Conservation (phyloP, 2,329 filamentous ascomycete species). For the Xylaria arbuscula region DNA sequence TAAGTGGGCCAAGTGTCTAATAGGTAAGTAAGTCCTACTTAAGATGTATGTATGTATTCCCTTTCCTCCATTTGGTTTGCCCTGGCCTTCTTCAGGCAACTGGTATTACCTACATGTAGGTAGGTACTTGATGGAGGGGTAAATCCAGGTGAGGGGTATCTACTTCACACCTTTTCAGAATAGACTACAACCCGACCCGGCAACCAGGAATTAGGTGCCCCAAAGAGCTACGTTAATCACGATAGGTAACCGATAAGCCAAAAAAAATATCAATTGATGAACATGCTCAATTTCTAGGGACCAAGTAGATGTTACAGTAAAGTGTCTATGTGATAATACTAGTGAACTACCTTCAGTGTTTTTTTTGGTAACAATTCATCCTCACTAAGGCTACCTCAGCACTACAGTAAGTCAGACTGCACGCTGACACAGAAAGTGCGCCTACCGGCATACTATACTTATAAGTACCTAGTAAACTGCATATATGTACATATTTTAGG, state of each 20-base stretch:
- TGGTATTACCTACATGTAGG: too few relatives aligned
- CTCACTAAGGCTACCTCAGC: neutral
- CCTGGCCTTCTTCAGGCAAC: too few relatives aligned
- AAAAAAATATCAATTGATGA: neutral
- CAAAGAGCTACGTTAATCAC: neutral
- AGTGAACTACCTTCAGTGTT: neutral
- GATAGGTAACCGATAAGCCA: neutral
- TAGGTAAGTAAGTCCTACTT: too few relatives aligned
- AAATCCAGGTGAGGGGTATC: conserved; percentile 28
- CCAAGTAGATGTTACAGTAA: neutral
- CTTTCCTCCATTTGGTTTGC: too few relatives aligned
- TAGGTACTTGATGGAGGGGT: conserved; percentile 27
- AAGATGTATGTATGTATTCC: too few relatives aligned
- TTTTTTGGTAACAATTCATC: neutral
- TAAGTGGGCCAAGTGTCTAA: too few relatives aligned
- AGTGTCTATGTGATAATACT: conserved; percentile 2
- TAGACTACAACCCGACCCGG: conserved; percentile 14
- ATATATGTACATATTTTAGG: too few relatives aligned
- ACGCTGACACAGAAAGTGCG: conserved; percentile 11
- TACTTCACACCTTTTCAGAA: neutral
- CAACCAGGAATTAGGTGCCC: conserved; percentile 24
- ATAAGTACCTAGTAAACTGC: too few relatives aligned
- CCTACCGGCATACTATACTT: neutral
- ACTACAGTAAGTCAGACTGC: conserved; percentile 35
- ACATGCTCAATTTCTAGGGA: neutral